Conservation (phyloP, 164 flowering plant species). For the Kalanchoe fedtschenkoi region DNA sequence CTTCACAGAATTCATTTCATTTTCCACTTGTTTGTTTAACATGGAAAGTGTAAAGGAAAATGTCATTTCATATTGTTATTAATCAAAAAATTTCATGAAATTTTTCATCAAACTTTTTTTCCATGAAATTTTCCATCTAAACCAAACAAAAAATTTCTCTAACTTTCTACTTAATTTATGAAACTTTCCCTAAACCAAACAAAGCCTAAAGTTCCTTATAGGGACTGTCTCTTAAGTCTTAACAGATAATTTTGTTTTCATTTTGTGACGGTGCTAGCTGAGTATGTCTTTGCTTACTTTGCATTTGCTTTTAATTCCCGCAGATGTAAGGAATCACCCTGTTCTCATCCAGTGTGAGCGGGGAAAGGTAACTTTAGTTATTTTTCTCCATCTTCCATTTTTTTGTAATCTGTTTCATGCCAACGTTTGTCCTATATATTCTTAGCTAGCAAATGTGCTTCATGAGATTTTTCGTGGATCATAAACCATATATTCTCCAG, state of each 20-base stretch:
- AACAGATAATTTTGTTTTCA: not conserved
- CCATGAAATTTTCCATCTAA: too few species aligned
- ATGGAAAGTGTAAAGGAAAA: too few species aligned
- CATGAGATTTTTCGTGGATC: not conserved
- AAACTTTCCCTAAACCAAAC: too few species aligned
- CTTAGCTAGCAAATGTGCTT: not conserved
- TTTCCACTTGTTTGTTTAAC: too few species aligned
- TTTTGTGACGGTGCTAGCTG: not conserved
- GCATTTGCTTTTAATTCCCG: conserved; percentile 10
- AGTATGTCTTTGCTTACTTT: not conserved
- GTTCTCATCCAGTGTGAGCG: conserved; percentile 66
- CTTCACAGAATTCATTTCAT: too few species aligned
- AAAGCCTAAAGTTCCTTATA: conserved; percentile 46
- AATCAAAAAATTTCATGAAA: too few species aligned
- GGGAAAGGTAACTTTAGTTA: conserved; percentile 71
- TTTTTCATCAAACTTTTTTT: too few species aligned
- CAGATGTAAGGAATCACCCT: conserved; percentile 77
- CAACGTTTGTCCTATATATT: not conserved
- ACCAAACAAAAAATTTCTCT: too few species aligned
- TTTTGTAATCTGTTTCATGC: not conserved
- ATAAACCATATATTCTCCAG: not conserved
- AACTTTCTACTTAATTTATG: too few species aligned
- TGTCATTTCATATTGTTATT: too few species aligned
- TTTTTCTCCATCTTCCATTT: not conserved
- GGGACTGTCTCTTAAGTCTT: conserved; percentile 30